A percentile compares a stretch with the other conserved stretches of the same genome.
These are phyloP conservation scores for Jamesozyma gamospora DNA, from an alignment of 805 yeast genomes.

Conservation along the genomic window DNA sequence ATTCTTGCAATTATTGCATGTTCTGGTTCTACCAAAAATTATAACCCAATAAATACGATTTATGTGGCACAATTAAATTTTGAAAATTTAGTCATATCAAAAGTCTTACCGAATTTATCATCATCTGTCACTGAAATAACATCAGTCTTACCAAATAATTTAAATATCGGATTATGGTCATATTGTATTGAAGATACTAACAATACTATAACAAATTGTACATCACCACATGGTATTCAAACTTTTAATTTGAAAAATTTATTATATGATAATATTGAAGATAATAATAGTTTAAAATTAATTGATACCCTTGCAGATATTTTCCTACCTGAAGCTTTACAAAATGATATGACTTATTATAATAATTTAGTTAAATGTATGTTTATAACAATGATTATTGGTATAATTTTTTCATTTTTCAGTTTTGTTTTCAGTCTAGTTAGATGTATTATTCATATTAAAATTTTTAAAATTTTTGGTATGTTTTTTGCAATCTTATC, in stretches of 20 bases:
- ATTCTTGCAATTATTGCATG: constrained; percentile 41
- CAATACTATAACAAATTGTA: constrained; percentile 17
- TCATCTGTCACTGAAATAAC: constrained; percentile 8
- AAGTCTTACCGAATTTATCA: constrained; percentile 5
- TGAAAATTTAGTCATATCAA: constrained; percentile 19
- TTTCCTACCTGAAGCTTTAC: constrained; percentile 45
- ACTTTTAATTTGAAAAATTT: constrained; percentile 18
- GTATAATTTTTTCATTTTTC: constrained; percentile 37
- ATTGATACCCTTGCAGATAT: constrained; percentile 26
- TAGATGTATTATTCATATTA: constrained; percentile 33
- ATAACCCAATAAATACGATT: constrained; percentile 34
- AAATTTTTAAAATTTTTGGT: constrained; percentile 39
- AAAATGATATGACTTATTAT: constrained; percentile 36
- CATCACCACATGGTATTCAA: constrained; percentile 24
- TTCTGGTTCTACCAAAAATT: constrained; percentile 40
- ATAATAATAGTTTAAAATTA: constrained; percentile 14
- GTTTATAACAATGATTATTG: constrained; percentile 44
- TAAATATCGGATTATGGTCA: constrained; percentile 53
- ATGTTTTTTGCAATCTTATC: constrained; percentile 37
- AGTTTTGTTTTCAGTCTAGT: constrained; percentile 30
- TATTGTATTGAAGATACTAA: constrained; percentile 41
- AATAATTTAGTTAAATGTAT: constrained; percentile 45
- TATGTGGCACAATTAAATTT: constrained; percentile 42
- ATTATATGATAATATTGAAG: constrained; percentile 22
- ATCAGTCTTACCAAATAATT: constrained; percentile 34